Evolutionary conservation across 139 green algal genomes (phyloP), one percentile per base, ranked within the genome.

Genomic region (Haematococcus lacustris): DNA sequence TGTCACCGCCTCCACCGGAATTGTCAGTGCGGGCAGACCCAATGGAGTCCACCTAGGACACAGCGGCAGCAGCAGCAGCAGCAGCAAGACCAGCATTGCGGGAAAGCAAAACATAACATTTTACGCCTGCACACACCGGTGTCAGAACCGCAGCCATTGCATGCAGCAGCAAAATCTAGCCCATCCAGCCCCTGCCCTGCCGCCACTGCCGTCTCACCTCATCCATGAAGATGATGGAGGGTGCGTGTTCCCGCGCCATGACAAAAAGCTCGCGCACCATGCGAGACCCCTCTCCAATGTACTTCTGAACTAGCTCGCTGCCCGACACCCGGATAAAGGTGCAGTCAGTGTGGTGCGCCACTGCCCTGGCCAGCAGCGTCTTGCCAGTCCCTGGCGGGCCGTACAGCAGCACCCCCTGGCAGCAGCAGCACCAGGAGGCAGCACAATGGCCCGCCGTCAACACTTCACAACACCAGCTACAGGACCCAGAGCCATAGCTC

Each of bases 221-320:
- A 71, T 97, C 92, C 92, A 97, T 97, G 80, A 97, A 97, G 78
- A 97, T 97, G 85, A 97, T n/a, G n/a, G n/a, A n/a, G n/a, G n/a
- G n/a, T 63, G 53, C 67, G 59, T 50, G 53, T 66, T 7, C 37
- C 51, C 57, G 80, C 9, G 95, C 95, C 95, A 99, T 99, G 63
- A 99, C 92, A 69, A 99, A 99, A 1, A 99, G 93, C 88, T 99
- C 95, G 21, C 95, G 86, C 53, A 99, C 95, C 95, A 99, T 99
- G 66, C 95, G 87, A 3, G 84, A 93, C 30, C 95, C 95, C 82
- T 99, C 95, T 7, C 95, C 95, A 65, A 99, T 99, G 89, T 99
- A 99, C 86, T 99, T 99, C 74, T 99, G 95, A 53, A 99, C 95
- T 39, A 99, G 88, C 87, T 99, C 95, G 6, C 83, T 92, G 37